phyloP scores from a whole-genome alignment of 2,329 filamentous ascomycete genomes.

The Cordyceps farinosa region DNA sequence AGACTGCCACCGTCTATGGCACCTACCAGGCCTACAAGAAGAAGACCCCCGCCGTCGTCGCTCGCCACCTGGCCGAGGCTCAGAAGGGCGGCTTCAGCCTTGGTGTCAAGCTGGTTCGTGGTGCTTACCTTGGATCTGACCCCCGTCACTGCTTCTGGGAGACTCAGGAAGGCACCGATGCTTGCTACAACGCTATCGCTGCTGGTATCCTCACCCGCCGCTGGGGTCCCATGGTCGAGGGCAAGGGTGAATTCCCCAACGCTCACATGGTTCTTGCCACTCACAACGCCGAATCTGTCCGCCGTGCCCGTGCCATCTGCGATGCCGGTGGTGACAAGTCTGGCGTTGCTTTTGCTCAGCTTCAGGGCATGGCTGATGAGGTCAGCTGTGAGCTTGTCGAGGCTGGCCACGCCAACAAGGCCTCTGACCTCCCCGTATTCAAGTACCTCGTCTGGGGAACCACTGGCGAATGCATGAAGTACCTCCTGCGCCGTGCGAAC shows the following conservation, averaged over 20 bases:
- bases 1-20: constrained; percentile 69
- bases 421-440: constrained; percentile 54
- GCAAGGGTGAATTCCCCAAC: constrained; percentile 47
- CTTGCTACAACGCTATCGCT: constrained; percentile 68
- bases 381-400: constrained; percentile 64
- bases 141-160: constrained; percentile 68
- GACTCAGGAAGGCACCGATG: constrained; percentile 67
- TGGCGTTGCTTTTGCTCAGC: constrained; percentile 55
- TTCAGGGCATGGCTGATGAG: constrained; percentile 95
- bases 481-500: constrained; percentile 58
- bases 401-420: constrained; percentile 29
- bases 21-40: constrained; percentile 79
- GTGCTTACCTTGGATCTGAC: constrained; percentile 69
- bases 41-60: constrained; percentile 53
- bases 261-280: constrained; percentile 71
- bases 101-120: constrained; percentile 72
- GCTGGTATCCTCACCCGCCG: constrained; percentile 61
- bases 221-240: constrained; percentile 35
- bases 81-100: constrained; percentile 59
- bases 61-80: constrained; percentile 57
- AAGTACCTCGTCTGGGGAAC: constrained; percentile 70
- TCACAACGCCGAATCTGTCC: constrained; percentile 74
- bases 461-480: constrained; percentile 80
- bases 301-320: constrained; percentile 50
- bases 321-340: constrained; percentile 41